Percentiles rank a stretch among this genome's conserved stretches.
phyloP scores from a whole-genome alignment of 75 land plant genomes.

The Cryptomeria japonica region DNA sequence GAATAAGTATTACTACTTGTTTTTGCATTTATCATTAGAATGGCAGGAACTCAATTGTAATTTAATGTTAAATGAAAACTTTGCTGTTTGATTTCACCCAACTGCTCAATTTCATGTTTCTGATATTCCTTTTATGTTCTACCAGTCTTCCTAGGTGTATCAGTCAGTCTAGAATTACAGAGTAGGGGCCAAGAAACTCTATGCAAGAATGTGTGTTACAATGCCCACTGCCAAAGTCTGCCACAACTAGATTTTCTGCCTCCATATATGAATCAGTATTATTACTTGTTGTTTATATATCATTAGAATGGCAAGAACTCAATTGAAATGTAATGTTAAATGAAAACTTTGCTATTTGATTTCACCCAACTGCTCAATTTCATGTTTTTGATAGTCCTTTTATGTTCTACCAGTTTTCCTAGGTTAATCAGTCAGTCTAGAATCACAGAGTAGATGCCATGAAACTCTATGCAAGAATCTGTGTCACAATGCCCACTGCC shows the following conservation, averaged over 20 bases:
- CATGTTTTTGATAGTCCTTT: neutral
- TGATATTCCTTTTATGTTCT: too few species aligned
- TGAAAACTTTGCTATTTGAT: neutral
- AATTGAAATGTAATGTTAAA: neutral
- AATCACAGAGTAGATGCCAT: constrained; percentile 32
- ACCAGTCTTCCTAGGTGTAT: too few species aligned
- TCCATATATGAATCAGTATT: neutral
- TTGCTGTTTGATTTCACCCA: neutral
- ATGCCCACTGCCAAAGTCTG: constrained; percentile 67
- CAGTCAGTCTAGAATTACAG: too few species aligned
- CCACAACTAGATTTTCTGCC: constrained; percentile 28
- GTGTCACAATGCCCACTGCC: constrained; percentile 73
- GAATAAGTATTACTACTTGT: neutral
- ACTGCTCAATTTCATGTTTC: neutral
- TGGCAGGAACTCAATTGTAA: neutral
- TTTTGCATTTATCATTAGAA: neutral
- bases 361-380: neutral
- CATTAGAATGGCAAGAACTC: neutral
- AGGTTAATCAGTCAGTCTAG: too few species aligned
- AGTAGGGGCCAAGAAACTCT: constrained; percentile 60
- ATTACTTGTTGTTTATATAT: neutral
- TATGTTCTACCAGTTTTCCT: too few species aligned
- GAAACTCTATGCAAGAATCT: constrained; percentile 68
- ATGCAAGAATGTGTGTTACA: constrained; percentile 66
- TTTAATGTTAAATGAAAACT: neutral